phyloP scores from a whole-genome alignment of 2,329 filamentous ascomycete genomes.

The Juglanconis sp. region DNA sequence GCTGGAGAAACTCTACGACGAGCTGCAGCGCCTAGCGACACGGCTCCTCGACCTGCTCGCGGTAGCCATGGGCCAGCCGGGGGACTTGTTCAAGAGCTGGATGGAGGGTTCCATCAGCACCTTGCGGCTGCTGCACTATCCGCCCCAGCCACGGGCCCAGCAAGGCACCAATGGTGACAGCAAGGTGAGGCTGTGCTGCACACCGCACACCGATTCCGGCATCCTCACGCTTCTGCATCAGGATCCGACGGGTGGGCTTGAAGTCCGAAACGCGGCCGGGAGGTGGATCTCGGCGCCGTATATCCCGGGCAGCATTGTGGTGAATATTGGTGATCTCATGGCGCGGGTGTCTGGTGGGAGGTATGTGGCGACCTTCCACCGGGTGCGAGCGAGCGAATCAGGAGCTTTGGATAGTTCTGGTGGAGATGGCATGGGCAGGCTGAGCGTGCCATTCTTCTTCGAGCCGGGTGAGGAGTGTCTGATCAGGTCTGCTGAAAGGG shows the following conservation, averaged over 20 bases:
- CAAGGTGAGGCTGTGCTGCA: neutral
- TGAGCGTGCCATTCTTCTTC: constrained; percentile 3
- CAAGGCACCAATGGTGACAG: neutral
- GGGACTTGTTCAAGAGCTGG: neutral
- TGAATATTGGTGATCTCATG: constrained; percentile 18
- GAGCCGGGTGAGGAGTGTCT: neutral
- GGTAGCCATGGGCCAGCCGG: neutral
- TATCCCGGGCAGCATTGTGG: constrained; percentile 13
- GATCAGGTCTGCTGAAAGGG: neutral
- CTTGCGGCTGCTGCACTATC: constrained; percentile 20
- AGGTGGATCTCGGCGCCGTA: constrained; percentile 19
- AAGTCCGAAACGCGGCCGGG: neutral
- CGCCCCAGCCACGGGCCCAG: constrained; percentile 6
- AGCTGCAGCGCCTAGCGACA: neutral
- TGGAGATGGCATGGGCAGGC: neutral
- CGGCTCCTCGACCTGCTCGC: neutral
- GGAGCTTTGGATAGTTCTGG: too few species aligned
- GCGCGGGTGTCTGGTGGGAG: constrained; percentile 15
- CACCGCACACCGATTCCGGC: neutral
- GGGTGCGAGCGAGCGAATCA: neutral
- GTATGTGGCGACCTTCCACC: constrained; percentile 12
- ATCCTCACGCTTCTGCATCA: constrained; percentile 1
- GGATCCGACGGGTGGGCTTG: neutral
- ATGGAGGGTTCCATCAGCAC: constrained; percentile 11
- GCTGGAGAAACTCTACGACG: neutral